Base-by-base conservation (phyloP, 345 rosid species). In the Toxicodendron radicans region DNA sequence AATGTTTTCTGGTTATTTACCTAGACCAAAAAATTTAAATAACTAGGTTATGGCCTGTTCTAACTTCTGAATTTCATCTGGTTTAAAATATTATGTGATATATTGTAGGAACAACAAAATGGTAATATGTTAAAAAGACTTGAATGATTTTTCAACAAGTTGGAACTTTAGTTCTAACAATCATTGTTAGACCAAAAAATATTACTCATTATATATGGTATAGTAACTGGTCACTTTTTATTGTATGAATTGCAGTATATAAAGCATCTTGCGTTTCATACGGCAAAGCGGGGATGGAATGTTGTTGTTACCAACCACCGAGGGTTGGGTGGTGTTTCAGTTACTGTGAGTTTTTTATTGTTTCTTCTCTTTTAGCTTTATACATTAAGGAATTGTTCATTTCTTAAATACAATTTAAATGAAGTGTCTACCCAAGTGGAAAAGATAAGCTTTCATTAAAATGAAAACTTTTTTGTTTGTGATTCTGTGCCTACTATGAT, bases 271-370 rank as follows among this genome's bases (percentile, higher is more conserved):
- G 92, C 85, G 8, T 91, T 87, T 66, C 60, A 46, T 74, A 84
- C 82, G 57, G 97, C 95, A 32, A 91, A 83, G 78, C 54, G 64
- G 2, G 95, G 98, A 71, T 87, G 94, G 92, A 88, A 92, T 77
- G 92, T 91, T 85, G 97, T 92, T 75, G 85, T 94, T 49, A 81
- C 88, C 88, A 94, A 94, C 80, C 98, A 94, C 80, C 81, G 95
- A 71, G 98, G 98, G 81, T 62, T 94, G 51, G 97, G 95, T 0
- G 98, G 97, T 60, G 90, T 94, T 75, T 91, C 97, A 65, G 80
- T 94, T 72, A 92, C 98, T 45, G 97, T 92, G 76, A 94, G 97
- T 79, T 73, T 51, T 20, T 75, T 64, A 23, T 59, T 35, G 51
- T 68, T 38, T 54, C 21, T 77, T 48, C 58, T 56, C 61, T 13